These are phyloP conservation scores for Cylindrotheca closterium DNA, from an alignment of 108 stramenopile species.

Conservation along the genomic window DNA sequence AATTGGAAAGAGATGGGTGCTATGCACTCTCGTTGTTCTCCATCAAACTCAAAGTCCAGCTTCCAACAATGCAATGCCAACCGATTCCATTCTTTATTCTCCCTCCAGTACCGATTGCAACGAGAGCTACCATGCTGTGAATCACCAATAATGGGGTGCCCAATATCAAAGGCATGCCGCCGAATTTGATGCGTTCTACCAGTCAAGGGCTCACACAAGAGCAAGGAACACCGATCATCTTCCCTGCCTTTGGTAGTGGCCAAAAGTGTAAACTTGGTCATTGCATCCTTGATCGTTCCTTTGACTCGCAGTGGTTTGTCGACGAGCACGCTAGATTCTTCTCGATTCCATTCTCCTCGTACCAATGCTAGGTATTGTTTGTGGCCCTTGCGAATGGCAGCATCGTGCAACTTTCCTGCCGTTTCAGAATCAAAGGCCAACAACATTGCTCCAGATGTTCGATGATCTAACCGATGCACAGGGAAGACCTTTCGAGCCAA, in stretches of 20 bases:
- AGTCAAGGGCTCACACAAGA: constrained; percentile 48
- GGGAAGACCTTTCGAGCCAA: constrained; percentile 61
- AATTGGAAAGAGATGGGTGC: constrained; percentile 53
- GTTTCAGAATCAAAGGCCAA: constrained; percentile 60
- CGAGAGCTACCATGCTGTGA: constrained; percentile 67
- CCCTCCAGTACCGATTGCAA: constrained; percentile 72
- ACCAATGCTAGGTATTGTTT: constrained; percentile 74
- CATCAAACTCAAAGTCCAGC: constrained; percentile 41
- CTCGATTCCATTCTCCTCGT: constrained; percentile 48
- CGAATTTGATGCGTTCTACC: constrained; percentile 72
- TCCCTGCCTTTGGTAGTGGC: constrained; percentile 13
- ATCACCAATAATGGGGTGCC: constrained; percentile 72
- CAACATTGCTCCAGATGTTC: constrained; percentile 67
- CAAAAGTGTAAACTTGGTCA: constrained; percentile 38
- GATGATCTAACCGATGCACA: constrained; percentile 79
- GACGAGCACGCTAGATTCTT: constrained; percentile 13
- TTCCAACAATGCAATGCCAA: constrained; percentile 66
- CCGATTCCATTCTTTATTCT: constrained; percentile 47
- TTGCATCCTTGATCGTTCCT: constrained; percentile 31
- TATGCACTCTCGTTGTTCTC: constrained; percentile 11
- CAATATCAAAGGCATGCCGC: constrained; percentile 48
- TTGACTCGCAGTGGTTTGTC: constrained; percentile 20
- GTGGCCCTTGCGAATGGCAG: constrained; percentile 20
- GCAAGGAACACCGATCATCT: constrained; percentile 34
- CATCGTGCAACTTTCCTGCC: constrained; percentile 44